Percentiles rank a stretch among this genome's conserved stretches.
These are phyloP conservation scores for Cicer chorassanicum DNA, from an alignment of 306 rosid genomes.

Conservation along the genomic window DNA sequence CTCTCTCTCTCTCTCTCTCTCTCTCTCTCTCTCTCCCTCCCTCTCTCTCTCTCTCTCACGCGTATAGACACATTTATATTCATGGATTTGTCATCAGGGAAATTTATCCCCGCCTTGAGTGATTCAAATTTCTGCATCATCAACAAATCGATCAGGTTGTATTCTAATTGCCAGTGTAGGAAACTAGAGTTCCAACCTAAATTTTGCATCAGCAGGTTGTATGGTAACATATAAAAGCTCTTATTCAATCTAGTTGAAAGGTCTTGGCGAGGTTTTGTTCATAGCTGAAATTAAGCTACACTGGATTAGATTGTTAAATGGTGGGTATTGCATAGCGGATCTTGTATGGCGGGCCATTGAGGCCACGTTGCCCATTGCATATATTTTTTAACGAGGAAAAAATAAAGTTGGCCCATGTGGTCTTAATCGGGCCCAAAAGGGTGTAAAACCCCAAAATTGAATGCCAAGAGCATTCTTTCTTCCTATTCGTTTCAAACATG, in stretches of 20 bases:
- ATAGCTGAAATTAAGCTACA: slow-evolving; percentile 23
- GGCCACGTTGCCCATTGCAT: neutral
- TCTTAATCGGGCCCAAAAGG: neutral
- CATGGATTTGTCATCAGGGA: slow-evolving; percentile 24
- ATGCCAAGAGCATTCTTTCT: neutral
- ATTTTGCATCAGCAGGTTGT: slow-evolving; percentile 7
- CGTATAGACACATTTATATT: neutral
- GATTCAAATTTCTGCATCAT: slow-evolving; percentile 19
- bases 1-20: neutral
- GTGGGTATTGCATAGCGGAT: neutral
- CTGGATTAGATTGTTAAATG: neutral
- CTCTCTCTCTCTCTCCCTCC: neutral
- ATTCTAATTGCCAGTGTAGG: slow-evolving; percentile 13
- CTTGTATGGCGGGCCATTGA: neutral
- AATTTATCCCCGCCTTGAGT: slow-evolving; percentile 20
- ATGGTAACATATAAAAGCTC: neutral
- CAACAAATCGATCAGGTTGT: slow-evolving; percentile 21
- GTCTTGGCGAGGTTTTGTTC: slow-evolving; percentile 35
- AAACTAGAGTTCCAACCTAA: slow-evolving; percentile 26
- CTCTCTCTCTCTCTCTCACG: neutral
- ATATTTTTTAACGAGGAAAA: neutral
- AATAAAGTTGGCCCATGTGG: neutral
- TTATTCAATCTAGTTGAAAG: slow-evolving; percentile 13
- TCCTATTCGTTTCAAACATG: neutral
- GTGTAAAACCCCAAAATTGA: neutral